Base-by-base conservation (phyloP, 169 alveolate genomes). In the Plasmodium coatneyi region DNA sequence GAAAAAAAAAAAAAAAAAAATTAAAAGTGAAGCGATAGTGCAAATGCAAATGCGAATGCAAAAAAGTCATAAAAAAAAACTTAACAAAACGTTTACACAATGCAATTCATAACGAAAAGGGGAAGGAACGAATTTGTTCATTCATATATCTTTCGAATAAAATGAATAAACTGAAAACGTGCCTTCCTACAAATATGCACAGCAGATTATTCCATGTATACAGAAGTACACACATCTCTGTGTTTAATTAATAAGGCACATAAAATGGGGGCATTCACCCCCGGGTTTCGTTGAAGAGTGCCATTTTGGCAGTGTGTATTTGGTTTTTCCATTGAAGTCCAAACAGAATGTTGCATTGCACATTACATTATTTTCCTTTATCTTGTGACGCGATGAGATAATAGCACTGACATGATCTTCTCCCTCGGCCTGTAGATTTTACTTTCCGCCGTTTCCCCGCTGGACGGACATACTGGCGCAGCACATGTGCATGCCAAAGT, bases 1-100 rank as follows among this genome's bases (percentile, higher is more conserved):
- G 72, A 19, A 83, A 71, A 70, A 82, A 49, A 81, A 49, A 81
- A 81, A 81, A 54, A n/a, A 82, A 52, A 82, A 82, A 81, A 52
- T 28, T 22, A 82, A 79, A 41, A 32, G 7, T 46, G 46, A 46
- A 82, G 41, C 39, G 72, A 19, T 16, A 28, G 30, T 34, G 41
- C 60, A 56, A 28, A n/a, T 10, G n/a, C 56, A 41, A 80, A 82
- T 22, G 34, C 49, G 25, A 36, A 39, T 39, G 66, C 30, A 52
- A 46, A 49, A 46, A 80, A 80, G 39, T 56, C 32, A 30, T 56
- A 82, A 84, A 34, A 36, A 22, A 71, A 71, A 84, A 39, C 41
- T 84, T 82, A 82, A 82, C 84, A 79, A 79, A 79, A 79, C 16
- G 84, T 19, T 79, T 52, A 81, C 54, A 41, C 54, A 81, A 34